These are phyloP conservation scores for Boletus barrowsii DNA, from an alignment of 768 basidiomycete genomes.

Conservation along the genomic window DNA sequence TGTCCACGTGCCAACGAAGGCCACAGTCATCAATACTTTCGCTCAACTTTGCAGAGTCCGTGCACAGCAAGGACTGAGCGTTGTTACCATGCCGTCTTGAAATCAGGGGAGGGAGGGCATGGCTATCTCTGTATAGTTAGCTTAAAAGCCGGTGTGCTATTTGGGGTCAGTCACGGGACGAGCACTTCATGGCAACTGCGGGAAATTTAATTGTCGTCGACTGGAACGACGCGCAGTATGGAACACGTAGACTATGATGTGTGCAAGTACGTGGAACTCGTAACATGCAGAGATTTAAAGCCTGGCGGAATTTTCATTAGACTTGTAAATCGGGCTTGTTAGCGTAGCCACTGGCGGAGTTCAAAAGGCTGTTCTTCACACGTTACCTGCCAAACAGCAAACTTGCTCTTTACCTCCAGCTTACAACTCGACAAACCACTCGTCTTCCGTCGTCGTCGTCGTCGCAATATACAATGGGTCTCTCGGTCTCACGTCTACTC, in stretches of 20 bases:
- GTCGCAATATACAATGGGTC: slow-evolving; percentile 61
- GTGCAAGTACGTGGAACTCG: slow-evolving; percentile 10
- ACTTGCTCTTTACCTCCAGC: slow-evolving; percentile 33
- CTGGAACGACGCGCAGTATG: background rate
- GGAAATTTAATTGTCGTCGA: too few species aligned
- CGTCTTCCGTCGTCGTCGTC: slow-evolving; percentile 31
- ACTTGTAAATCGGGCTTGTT: background rate
- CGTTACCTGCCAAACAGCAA: slow-evolving; percentile 29
- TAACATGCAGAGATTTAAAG: background rate
- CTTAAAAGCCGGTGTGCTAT: too few species aligned
- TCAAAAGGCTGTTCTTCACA: slow-evolving; percentile 32
- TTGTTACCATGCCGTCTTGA: background rate
- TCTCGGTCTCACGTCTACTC: slow-evolving; percentile 72
- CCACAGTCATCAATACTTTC: background rate
- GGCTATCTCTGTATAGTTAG: too few species aligned
- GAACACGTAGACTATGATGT: slow-evolving; percentile 17
- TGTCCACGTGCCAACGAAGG: slow-evolving; percentile 9
- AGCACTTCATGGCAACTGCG: too few species aligned
- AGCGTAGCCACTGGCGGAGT: slow-evolving; percentile 31
- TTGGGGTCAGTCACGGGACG: too few species aligned
- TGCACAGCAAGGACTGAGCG: background rate
- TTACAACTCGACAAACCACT: slow-evolving; percentile 26
- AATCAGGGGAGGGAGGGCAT: too few species aligned
- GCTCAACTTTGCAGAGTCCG: background rate
- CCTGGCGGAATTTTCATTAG: background rate